Evolutionary conservation across 768 basidiomycete genomes (phyloP), one percentile per base, ranked within the genome.

Genomic region (Agaricus blazei): DNA sequence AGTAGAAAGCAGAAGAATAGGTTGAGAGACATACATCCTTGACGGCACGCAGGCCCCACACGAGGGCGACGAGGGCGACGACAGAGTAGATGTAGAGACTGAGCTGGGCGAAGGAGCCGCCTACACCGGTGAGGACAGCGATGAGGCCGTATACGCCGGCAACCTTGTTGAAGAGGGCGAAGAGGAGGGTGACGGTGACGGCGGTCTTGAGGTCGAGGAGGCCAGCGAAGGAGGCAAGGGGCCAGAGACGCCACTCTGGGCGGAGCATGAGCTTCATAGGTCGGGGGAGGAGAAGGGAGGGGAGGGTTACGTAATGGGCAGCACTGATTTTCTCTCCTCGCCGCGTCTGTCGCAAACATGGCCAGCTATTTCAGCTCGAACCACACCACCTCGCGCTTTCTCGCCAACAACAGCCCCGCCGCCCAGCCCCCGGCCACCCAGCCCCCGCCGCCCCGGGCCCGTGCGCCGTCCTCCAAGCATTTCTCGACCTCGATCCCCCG

Each of bases 61-160:
- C 79, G 24, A 95, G 80, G 0, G 84, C 90, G 12, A 85, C 75
- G 42, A 98, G 81, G 40, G 86, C 91, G 26, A 87, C 68, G 54
- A 88, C 85, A 9, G 95, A 98, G 75, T 99, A 99, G 19, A 94
- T 77, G 70, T 98, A 98, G 65, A 96, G 79, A 68, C 85, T 90
- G 58, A 98, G 78, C 71, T 99, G 97, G 0, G 88, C 85, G 61
- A 93, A 84, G n/a, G 88, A 85, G n/a, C 89, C 88, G n/a, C 90
- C 93, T 29, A 90, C 87, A 19, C 95, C 95, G 1, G 88, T 89
- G 57, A 94, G 71, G 54, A 94, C 81, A 4, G 94, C 95, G 56
- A 99, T 86, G 55, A 99, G 81, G 53, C 97, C 97, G 67, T 98
- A 99, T 8, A 98, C 83, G 49, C 97, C 96, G 19, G 97, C 95